Conservation (phyloP, 495 filamentous ascomycete species). For the Pseudevernia furfuracea region DNA sequence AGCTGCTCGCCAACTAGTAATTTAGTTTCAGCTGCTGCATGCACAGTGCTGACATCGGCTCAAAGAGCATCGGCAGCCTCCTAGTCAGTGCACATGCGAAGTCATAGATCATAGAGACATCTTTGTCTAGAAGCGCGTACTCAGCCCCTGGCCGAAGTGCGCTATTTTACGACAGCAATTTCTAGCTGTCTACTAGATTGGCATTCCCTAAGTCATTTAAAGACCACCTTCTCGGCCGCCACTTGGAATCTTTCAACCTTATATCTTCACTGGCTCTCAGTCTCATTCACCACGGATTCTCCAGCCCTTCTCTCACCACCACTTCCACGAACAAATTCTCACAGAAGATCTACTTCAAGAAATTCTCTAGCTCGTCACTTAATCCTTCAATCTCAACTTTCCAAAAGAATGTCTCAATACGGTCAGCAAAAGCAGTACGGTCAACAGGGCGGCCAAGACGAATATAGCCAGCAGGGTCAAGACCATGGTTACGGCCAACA, state of each 20-base stretch:
- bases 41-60: not conserved
- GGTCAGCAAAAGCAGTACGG: slow-evolving; percentile 15
- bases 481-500: not conserved
- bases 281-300: slow-evolving; percentile 17
- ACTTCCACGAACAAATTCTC: slow-evolving; percentile 8
- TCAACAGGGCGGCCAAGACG: slow-evolving; percentile 1
- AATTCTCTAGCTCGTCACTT: slow-evolving; percentile 18
- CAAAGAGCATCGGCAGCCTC: no score
- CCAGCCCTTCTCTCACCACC: slow-evolving; percentile 14
- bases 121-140: slow-evolving; percentile 2
- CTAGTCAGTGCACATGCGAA: slow-evolving; percentile 3
- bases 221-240: not conserved
- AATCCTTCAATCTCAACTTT: slow-evolving; percentile 19
- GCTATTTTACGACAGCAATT: not conserved
- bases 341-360: slow-evolving; percentile 19
- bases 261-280: not conserved
- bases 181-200: not conserved
- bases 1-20: not conserved
- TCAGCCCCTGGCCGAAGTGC: not conserved
- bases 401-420: slow-evolving; percentile 24
- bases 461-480: not conserved
- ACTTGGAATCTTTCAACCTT: not conserved
- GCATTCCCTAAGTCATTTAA: slow-evolving; percentile 5
- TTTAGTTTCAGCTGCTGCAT: slow-evolving; percentile 1
- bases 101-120: not conserved